Evolutionary conservation across 2,329 filamentous ascomycete species (phyloP).

Genomic region (Fusarium solani-melongenae): DNA sequence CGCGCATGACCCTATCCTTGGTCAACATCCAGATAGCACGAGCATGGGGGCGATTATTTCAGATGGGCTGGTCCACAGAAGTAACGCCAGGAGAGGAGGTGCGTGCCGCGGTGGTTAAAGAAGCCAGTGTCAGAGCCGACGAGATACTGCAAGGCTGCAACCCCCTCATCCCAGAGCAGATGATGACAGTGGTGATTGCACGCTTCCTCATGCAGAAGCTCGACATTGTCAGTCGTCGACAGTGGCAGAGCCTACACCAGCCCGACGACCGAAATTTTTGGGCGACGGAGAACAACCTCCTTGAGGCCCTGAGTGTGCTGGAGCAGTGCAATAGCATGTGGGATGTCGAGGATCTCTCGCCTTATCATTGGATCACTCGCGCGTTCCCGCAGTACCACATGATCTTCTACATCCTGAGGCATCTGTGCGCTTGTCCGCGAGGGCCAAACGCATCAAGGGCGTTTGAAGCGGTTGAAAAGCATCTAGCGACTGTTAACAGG

Average conservation of each 20-base stretch:
- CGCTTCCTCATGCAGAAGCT: constrained; percentile 49
- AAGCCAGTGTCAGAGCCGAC: not conserved
- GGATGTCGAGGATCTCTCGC: constrained; percentile 51
- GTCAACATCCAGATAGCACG: constrained; percentile 62
- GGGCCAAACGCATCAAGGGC: constrained; percentile 46
- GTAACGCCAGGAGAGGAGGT: constrained; percentile 41
- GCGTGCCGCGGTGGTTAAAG: constrained; percentile 53
- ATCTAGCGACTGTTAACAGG: constrained; percentile 12
- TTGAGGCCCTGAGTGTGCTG: constrained; percentile 48
- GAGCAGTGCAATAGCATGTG: constrained; percentile 45
- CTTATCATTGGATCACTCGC: constrained; percentile 52
- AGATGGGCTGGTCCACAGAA: constrained; percentile 30
- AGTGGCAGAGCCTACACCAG: constrained; percentile 43
- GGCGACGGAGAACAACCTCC: constrained; percentile 48
- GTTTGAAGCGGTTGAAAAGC: constrained; percentile 42
- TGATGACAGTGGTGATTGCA: constrained; percentile 44
- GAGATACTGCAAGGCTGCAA: constrained; percentile 55
- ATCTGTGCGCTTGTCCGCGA: constrained; percentile 53
- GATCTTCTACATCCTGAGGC: constrained; percentile 56
- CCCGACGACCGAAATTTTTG: constrained; percentile 26
- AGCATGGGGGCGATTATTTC: constrained; percentile 37
- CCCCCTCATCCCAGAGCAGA: constrained; percentile 60
- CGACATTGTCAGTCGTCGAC: constrained; percentile 63
- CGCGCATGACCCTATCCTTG: constrained; percentile 67
- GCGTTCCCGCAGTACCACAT: constrained; percentile 57